Evolutionary conservation across 257 asterid genomes (phyloP).

Genomic region (Ballota nigra): DNA sequence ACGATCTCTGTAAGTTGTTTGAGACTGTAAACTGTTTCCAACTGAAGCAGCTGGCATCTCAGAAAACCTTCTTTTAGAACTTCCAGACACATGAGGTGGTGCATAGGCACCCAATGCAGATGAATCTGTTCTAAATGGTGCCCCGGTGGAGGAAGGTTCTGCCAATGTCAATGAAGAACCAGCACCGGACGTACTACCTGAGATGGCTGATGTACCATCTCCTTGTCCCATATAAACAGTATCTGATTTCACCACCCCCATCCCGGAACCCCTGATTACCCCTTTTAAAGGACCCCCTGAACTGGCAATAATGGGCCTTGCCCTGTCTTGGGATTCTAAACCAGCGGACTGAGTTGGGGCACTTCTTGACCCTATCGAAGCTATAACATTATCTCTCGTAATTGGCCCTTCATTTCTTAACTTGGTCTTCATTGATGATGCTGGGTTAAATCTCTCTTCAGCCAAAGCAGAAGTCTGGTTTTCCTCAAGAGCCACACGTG

Average conservation of each 20-base stretch:
- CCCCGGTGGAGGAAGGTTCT: conserved; percentile 45
- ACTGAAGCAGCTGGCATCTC: conserved; percentile 69
- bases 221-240: conserved; percentile 57
- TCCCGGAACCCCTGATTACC: conserved; percentile 82
- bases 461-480: conserved; percentile 34
- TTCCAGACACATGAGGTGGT: conserved; percentile 51
- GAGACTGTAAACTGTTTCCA: conserved; percentile 62
- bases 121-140: conserved; percentile 79
- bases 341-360: conserved; percentile 42
- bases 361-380: conserved; percentile 39
- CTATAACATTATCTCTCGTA: conserved; percentile 37
- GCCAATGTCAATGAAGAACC: conserved; percentile 32
- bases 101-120: conserved; percentile 80
- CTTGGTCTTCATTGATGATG: conserved; percentile 52
- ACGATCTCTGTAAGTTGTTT: conserved; percentile 79
- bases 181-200: conserved; percentile 36
- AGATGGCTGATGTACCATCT: conserved; percentile 39
- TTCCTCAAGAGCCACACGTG: conserved; percentile 78
- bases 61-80: conserved; percentile 90
- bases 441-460: conserved; percentile 57
- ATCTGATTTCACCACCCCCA: conserved; percentile 83
- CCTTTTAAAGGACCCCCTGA: conserved; percentile 78
- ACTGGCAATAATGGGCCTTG: conserved; percentile 43
- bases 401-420: conserved; percentile 43
- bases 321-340: conserved; percentile 61